These are phyloP conservation scores for Darksidea phi DNA, from an alignment of 495 filamentous ascomycete genomes.

Conservation along the genomic window DNA sequence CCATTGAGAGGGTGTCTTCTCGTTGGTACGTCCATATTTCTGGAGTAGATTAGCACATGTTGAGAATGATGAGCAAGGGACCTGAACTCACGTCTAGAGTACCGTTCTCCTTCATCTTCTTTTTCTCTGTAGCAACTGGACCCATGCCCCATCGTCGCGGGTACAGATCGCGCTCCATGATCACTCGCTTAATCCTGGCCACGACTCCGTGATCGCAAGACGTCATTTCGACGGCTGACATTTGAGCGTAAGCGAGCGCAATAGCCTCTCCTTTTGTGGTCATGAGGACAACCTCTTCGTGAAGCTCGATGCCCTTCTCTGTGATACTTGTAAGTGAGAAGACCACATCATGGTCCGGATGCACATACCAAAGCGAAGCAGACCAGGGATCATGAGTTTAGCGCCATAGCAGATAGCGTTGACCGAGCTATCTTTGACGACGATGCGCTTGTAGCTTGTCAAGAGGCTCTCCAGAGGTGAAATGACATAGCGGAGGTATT, in stretches of 20 bases:
- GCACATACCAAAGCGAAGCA: conserved; percentile 76
- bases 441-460: conserved; percentile 87
- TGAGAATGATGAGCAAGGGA: conserved; percentile 16
- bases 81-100: conserved; percentile 74
- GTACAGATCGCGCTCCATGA: conserved; percentile 98
- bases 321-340: conserved; percentile 14
- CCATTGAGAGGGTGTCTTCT: conserved; percentile 89
- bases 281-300: conserved; percentile 94
- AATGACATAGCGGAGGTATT: conserved; percentile 83
- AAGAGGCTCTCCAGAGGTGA: conserved; percentile 86
- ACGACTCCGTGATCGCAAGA: conserved; percentile 95
- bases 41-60: conserved; percentile 34
- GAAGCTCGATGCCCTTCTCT: conserved; percentile 82
- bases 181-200: conserved; percentile 95
- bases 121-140: conserved; percentile 88
- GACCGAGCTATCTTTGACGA: conserved; percentile 94
- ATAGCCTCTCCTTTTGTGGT: conserved; percentile 99
- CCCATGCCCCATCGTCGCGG: conserved; percentile 93
- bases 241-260: conserved; percentile 89
- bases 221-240: conserved; percentile 88
- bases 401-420: conserved; percentile 98
- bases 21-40: conserved; percentile 92
- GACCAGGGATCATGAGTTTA: conserved; percentile 94
- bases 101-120: conserved; percentile 97
- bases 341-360: background rate